Evolutionary conservation across 2,329 filamentous ascomycete genomes (phyloP).

Genomic region (Aureobasidium namibiae): DNA sequence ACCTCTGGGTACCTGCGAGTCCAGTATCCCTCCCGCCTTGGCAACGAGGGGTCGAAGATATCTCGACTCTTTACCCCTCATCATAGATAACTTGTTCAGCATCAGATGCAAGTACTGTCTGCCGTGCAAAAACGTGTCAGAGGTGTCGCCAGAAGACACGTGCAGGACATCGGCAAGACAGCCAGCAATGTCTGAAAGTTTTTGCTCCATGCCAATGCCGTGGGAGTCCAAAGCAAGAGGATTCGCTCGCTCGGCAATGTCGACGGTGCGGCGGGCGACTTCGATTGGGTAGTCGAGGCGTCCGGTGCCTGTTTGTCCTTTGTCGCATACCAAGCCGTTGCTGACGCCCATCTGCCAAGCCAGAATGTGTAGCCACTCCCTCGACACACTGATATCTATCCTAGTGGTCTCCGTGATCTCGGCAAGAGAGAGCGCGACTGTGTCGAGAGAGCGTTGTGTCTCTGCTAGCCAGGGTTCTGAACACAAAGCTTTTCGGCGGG

Average conservation of each 20-base stretch:
- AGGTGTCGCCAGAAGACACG: constrained; percentile 27
- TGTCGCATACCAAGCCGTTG: constrained; percentile 29
- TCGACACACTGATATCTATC: constrained; percentile 26
- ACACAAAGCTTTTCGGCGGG: constrained; percentile 25
- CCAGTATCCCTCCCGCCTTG: constrained; percentile 25
- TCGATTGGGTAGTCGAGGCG: constrained; percentile 30
- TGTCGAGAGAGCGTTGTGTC: constrained; percentile 27
- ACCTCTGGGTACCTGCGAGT: constrained; percentile 13
- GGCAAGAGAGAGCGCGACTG: constrained; percentile 22
- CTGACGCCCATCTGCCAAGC: constrained; percentile 31
- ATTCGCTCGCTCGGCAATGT: constrained; percentile 24
- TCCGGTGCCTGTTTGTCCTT: constrained; percentile 25
- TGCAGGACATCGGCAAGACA: constrained; percentile 29
- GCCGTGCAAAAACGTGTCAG: constrained; percentile 24
- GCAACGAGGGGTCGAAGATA: constrained; percentile 28
- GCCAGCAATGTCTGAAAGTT: constrained; percentile 28
- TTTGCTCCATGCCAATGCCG: constrained; percentile 31
- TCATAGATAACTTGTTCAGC: constrained; percentile 24
- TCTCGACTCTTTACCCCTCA: constrained; percentile 27
- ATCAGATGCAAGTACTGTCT: constrained; percentile 27
- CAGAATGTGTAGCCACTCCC: constrained; percentile 30
- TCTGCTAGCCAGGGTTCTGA: constrained; percentile 27
- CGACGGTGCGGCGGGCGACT: constrained; percentile 26
- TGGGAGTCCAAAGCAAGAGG: constrained; percentile 25
- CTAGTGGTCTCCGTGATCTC: constrained; percentile 27